Base-by-base conservation (phyloP, 1,139 yeast genomes). In the Taiozyma sp. region DNA sequence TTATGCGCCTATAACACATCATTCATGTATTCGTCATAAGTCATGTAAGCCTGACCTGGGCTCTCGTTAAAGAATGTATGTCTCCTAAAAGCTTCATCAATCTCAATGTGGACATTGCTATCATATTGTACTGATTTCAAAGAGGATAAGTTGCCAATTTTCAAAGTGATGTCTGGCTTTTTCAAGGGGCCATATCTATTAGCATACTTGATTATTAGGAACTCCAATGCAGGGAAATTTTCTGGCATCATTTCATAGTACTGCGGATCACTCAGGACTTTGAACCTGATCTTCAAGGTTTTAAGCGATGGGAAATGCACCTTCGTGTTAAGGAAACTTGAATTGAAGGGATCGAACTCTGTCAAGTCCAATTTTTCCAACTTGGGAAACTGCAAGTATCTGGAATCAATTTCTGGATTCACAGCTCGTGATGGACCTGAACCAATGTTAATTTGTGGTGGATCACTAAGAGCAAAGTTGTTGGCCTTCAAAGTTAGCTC, bases 171-270 rank as follows among this genome's bases (percentile, higher is more conserved):
- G 29, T 59, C 54, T 30, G 60, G 54, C n/a, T 54, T 49, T 28
- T 54, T 55, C 24, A 59, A 39, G 23, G 57, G 61, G 1, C 57
- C 57, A 46, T 54, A 58, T 27, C 52, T 43, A 46, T 58, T 58
- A 22, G 47, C 44, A 39, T 56, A 57, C 24, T 51, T 54, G 13
- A 58, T 43, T 9, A 43, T 43, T 7, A 59, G 13, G 7, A 46
- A 41, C 5, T 43, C 29, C 19, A 59, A 19, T 2, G 14, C 22
- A 4, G 63, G 63, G 28, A 50, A 59, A 6, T 48, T 49, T 16
- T 38, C 44, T 1, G 27, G 6, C 23, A 36, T 48, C 27, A 59
- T 48, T 2, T 19, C 34, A 24, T 45, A 59, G 6, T 30, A 7
- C 27, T 44, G 49, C 49, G 57, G 40, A 10, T 16, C 7, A 32